A percentile compares a stretch with the other conserved stretches of the same genome.
Evolutionary conservation across 768 basidiomycete species (phyloP).

Genomic region (Suillus tomentosus): DNA sequence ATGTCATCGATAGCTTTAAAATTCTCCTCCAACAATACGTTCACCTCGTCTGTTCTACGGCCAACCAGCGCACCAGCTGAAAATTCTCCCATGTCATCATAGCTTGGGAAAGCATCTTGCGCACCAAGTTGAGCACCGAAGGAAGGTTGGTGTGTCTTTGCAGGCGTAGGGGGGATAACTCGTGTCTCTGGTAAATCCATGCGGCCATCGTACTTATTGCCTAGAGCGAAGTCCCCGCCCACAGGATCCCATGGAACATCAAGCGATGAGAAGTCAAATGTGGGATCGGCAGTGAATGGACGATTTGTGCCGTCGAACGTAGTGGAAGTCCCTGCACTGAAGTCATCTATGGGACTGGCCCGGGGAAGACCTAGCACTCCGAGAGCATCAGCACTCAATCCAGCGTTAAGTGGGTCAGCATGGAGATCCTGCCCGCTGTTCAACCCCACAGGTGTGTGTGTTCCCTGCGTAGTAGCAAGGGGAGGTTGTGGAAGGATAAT

Average conservation of each 20-base stretch:
- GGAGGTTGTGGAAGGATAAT: neutral
- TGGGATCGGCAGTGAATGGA: neutral
- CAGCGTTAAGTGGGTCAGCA: neutral
- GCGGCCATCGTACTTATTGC: neutral
- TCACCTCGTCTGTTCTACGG: neutral
- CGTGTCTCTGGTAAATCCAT: no score
- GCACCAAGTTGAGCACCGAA: no score
- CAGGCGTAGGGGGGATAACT: no score
- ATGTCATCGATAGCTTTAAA: conserved; percentile 1
- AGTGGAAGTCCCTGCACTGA: neutral
- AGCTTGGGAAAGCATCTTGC: no score
- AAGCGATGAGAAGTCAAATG: neutral
- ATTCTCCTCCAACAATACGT: neutral
- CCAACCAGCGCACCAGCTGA: neutral
- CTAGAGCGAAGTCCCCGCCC: neutral
- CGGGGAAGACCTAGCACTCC: neutral
- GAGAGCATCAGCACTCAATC: neutral
- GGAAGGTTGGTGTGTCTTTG: no score
- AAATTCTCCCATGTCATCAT: no score
- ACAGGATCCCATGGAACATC: conserved; percentile 3
- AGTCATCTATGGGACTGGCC: neutral
- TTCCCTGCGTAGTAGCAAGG: neutral
- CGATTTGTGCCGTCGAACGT: neutral
- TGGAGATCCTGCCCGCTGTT: neutral
- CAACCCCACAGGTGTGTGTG: neutral